Evolutionary conservation across 2,329 filamentous ascomycete species (phyloP).

Genomic region (Teratosphaeria gauchensis): DNA sequence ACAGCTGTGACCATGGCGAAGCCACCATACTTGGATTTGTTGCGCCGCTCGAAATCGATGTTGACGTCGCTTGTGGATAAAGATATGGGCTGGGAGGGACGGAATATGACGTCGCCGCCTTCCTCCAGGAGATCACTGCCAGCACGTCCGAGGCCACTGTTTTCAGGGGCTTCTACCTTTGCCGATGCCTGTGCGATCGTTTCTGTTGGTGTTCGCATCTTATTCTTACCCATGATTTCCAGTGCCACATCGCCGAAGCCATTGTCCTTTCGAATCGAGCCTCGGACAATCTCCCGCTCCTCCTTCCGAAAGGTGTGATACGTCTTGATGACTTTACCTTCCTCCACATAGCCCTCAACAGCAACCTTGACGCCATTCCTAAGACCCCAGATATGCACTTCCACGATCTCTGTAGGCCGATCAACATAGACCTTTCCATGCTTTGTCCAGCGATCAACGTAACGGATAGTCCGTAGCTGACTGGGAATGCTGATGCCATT

Average conservation of each 20-base stretch:
- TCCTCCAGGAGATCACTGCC: slow-evolving; percentile 26
- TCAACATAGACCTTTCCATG: slow-evolving; percentile 71
- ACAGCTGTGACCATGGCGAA: slow-evolving; percentile 86
- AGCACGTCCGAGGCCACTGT: slow-evolving; percentile 5
- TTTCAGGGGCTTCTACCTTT: slow-evolving; percentile 9
- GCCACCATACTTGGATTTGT: slow-evolving; percentile 63
- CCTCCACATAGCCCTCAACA: slow-evolving; percentile 77
- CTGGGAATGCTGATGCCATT: slow-evolving; percentile 87
- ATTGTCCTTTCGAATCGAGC: slow-evolving; percentile 37
- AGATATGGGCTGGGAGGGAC: slow-evolving; percentile 56
- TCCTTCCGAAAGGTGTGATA: slow-evolving; percentile 69
- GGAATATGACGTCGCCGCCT: slow-evolving; percentile 68
- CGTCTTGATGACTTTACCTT: slow-evolving; percentile 74
- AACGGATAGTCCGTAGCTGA: slow-evolving; percentile 76
- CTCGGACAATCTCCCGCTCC: slow-evolving; percentile 59
- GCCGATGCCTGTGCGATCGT: slow-evolving; percentile 8
- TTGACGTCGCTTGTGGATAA: slow-evolving; percentile 80
- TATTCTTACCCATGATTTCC: slow-evolving; percentile 20
- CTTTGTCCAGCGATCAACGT: slow-evolving; percentile 79
- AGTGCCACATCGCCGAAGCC: slow-evolving; percentile 39
- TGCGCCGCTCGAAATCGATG: slow-evolving; percentile 78
- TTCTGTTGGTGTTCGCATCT: slow-evolving; percentile 13
- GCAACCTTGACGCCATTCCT: slow-evolving; percentile 79
- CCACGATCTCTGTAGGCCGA: slow-evolving; percentile 70
- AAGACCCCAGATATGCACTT: slow-evolving; percentile 84